Evolutionary conservation across 805 yeast species (phyloP).

Genomic region (Metschnikowia peoriensis): DNA sequence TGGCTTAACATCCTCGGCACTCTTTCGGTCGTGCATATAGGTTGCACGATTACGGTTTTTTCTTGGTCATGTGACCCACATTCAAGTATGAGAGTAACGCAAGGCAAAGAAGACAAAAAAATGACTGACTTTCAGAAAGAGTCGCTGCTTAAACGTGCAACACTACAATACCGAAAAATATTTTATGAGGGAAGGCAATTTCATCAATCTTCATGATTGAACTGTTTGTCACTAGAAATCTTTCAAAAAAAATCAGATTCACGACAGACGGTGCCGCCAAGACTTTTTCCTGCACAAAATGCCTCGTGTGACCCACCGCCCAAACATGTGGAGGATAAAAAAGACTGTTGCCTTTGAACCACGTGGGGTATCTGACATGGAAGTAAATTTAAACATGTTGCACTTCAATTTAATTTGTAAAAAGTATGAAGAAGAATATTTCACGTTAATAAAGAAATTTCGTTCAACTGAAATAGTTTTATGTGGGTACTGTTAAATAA

Average conservation of each 20-base stretch:
- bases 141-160: too few species aligned
- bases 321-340: background rate
- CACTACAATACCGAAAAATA: too few species aligned
- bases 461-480: too few species aligned
- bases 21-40: constrained; percentile 3
- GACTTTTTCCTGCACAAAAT: background rate
- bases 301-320: background rate
- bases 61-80: constrained; percentile 9
- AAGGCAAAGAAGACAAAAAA: background rate
- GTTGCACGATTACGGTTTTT: background rate
- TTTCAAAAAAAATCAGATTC: background rate
- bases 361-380: background rate
- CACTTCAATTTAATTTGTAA: too few species aligned
- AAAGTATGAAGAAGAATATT: too few species aligned
- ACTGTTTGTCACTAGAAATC: too few species aligned
- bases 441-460: too few species aligned
- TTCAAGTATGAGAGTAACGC: background rate
- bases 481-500: too few species aligned
- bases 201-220: too few species aligned
- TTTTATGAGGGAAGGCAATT: too few species aligned
- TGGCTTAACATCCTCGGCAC: background rate
- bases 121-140: too few species aligned
- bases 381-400: too few species aligned
- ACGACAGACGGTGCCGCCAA: background rate
- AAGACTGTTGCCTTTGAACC: background rate